Percentiles rank a stretch among this genome's conserved stretches.
Conservation (phyloP, 2,329 filamentous ascomycete genomes). For the Apiospora pterosperma region DNA sequence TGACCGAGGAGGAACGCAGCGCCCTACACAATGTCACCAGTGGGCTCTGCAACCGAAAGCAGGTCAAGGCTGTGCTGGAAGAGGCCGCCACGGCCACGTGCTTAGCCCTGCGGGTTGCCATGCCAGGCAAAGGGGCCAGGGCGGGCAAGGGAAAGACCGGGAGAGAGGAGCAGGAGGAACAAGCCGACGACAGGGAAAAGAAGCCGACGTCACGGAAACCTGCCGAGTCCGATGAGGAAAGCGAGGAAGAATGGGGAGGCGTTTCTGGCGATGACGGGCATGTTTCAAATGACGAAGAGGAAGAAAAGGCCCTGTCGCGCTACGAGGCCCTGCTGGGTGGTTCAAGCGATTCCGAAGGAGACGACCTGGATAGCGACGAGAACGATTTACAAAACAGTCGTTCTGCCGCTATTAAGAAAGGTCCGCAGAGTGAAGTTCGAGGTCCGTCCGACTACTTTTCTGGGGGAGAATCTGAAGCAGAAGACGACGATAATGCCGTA, state of each 20-base stretch:
- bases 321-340: conserved; percentile 44
- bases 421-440: background rate
- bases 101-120: conserved; percentile 41
- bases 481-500: conserved; percentile 13
- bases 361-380: conserved; percentile 29
- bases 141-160: conserved; percentile 34
- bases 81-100: conserved; percentile 49
- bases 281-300: conserved; percentile 6
- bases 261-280: conserved; percentile 20
- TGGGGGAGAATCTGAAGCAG: conserved; percentile 9
- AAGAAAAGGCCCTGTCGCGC: conserved; percentile 38
- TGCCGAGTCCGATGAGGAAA: conserved; percentile 15
- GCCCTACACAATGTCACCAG: conserved; percentile 60
- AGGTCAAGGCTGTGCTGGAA: conserved; percentile 47
- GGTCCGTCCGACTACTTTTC: conserved; percentile 11
- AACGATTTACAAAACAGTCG: conserved; percentile 21
- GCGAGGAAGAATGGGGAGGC: conserved; percentile 18
- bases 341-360: conserved; percentile 37
- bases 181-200: conserved; percentile 27
- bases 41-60: conserved; percentile 48
- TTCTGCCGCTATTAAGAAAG: conserved; percentile 16
- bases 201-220: conserved; percentile 22
- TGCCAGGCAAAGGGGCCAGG: conserved; percentile 40
- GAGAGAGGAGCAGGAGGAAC: conserved; percentile 15
- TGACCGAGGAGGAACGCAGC: conserved; percentile 48